These are phyloP conservation scores for Novymonas esmeraldas DNA, from an alignment of 208 protist genomes.

Conservation along the genomic window DNA sequence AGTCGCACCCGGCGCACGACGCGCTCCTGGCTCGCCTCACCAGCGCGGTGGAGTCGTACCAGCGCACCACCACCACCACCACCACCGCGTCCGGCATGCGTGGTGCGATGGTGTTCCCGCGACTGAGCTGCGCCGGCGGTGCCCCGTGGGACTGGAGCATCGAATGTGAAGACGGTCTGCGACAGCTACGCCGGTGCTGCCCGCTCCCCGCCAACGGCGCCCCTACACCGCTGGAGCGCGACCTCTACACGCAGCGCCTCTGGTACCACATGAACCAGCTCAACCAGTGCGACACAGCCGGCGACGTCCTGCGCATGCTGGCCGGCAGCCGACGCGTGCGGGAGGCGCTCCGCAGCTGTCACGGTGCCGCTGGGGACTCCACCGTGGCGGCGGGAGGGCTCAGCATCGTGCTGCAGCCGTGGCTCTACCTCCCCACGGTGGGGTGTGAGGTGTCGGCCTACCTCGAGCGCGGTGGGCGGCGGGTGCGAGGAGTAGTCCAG, in stretches of 20 bases:
- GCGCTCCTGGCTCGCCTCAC: constrained; percentile 10
- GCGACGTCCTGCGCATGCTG: constrained; percentile 61
- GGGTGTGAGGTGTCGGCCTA: constrained; percentile 69
- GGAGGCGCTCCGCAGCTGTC: constrained; percentile 29
- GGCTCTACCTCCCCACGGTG: constrained; percentile 80
- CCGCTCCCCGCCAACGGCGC: constrained; percentile 77
- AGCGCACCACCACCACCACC: constrained; percentile 1
- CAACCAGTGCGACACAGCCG: constrained; percentile 56
- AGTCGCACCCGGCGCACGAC: constrained; percentile 3
- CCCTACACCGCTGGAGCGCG: constrained; percentile 84
- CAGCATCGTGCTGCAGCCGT: constrained; percentile 63
- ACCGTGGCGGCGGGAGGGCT: constrained; percentile 13
- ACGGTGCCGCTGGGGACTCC: too few species aligned
- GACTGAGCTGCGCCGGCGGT: constrained; percentile 70
- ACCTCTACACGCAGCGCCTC: constrained; percentile 68
- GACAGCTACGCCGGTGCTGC: constrained; percentile 43
- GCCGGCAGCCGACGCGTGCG: constrained; percentile 39
- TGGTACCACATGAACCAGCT: constrained; percentile 77
- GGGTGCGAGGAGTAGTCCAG: constrained; percentile 68
- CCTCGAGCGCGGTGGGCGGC: constrained; percentile 56
- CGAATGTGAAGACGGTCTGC: constrained; percentile 37
- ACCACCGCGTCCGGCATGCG: neutral
- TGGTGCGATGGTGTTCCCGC: constrained; percentile 59
- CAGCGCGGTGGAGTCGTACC: neutral
- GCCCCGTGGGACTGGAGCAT: constrained; percentile 85